These are phyloP conservation scores for Clitopilus hobsonii DNA, from an alignment of 768 basidiomycete species.

Conservation along the genomic window DNA sequence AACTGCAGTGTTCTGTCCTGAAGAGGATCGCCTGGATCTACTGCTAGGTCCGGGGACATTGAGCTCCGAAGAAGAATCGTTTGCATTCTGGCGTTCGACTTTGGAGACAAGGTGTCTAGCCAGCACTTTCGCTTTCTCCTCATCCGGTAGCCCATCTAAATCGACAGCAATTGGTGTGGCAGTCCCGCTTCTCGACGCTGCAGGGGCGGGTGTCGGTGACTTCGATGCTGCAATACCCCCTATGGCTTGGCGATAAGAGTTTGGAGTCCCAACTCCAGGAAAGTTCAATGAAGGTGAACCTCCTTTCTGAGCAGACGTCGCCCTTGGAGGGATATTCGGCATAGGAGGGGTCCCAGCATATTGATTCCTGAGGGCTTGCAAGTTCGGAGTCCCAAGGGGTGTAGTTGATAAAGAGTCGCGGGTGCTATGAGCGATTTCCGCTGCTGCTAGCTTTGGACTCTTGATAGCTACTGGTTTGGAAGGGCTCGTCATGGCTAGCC, in stretches of 20 bases:
- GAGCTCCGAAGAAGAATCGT: conserved; percentile 12
- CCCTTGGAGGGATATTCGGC: conserved; percentile 51
- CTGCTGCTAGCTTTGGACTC: conserved; percentile 18
- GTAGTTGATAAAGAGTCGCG: conserved; percentile 26
- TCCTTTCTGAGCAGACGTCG: conserved; percentile 8
- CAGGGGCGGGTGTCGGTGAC: too few species aligned
- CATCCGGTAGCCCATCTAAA: conserved; percentile 65
- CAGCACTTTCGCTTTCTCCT: conserved; percentile 81
- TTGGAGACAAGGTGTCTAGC: conserved; percentile 76
- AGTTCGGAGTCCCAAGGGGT: conserved; percentile 57
- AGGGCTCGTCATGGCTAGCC: conserved; percentile 18
- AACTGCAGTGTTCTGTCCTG: conserved; percentile 7
- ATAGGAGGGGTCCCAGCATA: conserved; percentile 55
- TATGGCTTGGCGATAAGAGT: conserved; percentile 10
- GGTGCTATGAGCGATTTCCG: conserved; percentile 13
- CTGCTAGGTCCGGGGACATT: conserved; percentile 17
- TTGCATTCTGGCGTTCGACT: conserved; percentile 50
- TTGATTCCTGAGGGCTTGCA: conserved; percentile 60
- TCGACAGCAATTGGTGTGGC: conserved; percentile 29
- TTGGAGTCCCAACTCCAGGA: neutral
- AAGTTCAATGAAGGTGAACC: conserved; percentile 10
- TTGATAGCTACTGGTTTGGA: conserved; percentile 53
- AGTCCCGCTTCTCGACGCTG: conserved; percentile 15
- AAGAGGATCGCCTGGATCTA: conserved; percentile 21
- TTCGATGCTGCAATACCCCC: conserved; percentile 33